These are phyloP conservation scores for Globisporangium cederbergense DNA, from an alignment of 352 stramenopile genomes.

Conservation along the genomic window DNA sequence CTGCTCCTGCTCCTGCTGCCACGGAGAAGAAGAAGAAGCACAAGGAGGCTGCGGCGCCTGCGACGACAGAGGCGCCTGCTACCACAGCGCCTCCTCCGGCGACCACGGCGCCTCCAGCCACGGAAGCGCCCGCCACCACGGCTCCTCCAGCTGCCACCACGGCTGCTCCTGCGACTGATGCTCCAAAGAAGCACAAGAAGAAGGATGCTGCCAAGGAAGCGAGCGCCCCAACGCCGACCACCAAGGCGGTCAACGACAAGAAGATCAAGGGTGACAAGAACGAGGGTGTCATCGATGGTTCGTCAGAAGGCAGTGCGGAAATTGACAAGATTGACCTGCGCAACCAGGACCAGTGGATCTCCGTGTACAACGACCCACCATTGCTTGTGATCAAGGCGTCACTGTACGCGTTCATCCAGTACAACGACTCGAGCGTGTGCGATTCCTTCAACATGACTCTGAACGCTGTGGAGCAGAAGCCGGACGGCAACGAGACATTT, in stretches of 20 bases:
- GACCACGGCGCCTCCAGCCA: constrained; percentile 8
- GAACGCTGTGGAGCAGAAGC: constrained; percentile 80
- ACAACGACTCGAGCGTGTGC: constrained; percentile 81
- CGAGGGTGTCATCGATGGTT: constrained; percentile 73
- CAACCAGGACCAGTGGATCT: constrained; percentile 75
- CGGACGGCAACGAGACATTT: constrained; percentile 62
- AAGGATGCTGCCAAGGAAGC: constrained; percentile 21
- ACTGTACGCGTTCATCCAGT: constrained; percentile 82
- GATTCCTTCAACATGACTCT: constrained; percentile 87
- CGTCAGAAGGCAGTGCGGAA: constrained; percentile 71
- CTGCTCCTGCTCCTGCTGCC: constrained; percentile 11
- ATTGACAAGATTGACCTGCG: constrained; percentile 83
- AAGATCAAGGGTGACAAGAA: constrained; percentile 73
- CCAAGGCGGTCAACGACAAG: constrained; percentile 44
- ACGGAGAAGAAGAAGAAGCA: constrained; percentile 22
- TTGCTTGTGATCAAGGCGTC: constrained; percentile 82
- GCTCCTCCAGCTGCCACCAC: constrained; percentile 10
- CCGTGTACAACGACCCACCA: constrained; percentile 76
- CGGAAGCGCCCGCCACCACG: constrained; percentile 15
- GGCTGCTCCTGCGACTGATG: constrained; percentile 11
- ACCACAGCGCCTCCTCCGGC: constrained; percentile 13
- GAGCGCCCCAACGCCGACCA: neutral
- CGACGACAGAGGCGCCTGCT: constrained; percentile 2
- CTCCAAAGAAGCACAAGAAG: constrained; percentile 30
- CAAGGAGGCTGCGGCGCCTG: constrained; percentile 25